A percentile compares a stretch with the other conserved stretches of the same genome.
Evolutionary conservation across 1,284 basidiomycete genomes (phyloP).

Genomic region (Malassezia caprae): DNA sequence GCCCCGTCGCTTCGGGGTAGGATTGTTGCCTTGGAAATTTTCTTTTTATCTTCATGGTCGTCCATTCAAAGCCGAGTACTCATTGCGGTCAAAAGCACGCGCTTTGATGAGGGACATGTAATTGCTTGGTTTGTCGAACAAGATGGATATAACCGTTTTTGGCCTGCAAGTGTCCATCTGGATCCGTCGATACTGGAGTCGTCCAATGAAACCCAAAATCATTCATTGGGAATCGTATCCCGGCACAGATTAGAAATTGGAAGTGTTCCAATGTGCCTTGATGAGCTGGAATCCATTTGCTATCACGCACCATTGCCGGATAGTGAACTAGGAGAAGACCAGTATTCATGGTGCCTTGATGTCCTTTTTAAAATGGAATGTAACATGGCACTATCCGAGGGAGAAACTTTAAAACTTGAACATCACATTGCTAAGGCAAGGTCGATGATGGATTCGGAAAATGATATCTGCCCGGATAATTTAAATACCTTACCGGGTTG

Average conservation of each 20-base stretch:
- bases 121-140: conserved; percentile 14
- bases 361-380: conserved; percentile 12
- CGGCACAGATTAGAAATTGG: conserved; percentile 6
- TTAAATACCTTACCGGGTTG: background rate
- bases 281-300: conserved; percentile 13
- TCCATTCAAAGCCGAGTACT: conserved; percentile 2
- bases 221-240: background rate
- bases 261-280: conserved; percentile 4
- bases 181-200: conserved; percentile 11
- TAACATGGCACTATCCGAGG: background rate
- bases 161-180: conserved; percentile 3
- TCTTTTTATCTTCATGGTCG: background rate
- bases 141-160: conserved; percentile 2
- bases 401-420: conserved; percentile 12
- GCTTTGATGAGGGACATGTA: conserved; percentile 18
- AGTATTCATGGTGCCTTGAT: conserved; percentile 16
- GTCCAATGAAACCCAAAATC: background rate
- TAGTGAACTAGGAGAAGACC: conserved; percentile 12
- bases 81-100: conserved; percentile 15
- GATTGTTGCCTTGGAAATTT: conserved; percentile 13
- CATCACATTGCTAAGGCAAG: background rate
- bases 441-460: background rate
- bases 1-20: conserved; percentile 6
- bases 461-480: background rate
- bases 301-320: conserved; percentile 13